Percentiles rank a stretch among this genome's conserved stretches.
Conservation (phyloP, 2,329 filamentous ascomycete genomes). For the Pseudocercospora eumusae region DNA sequence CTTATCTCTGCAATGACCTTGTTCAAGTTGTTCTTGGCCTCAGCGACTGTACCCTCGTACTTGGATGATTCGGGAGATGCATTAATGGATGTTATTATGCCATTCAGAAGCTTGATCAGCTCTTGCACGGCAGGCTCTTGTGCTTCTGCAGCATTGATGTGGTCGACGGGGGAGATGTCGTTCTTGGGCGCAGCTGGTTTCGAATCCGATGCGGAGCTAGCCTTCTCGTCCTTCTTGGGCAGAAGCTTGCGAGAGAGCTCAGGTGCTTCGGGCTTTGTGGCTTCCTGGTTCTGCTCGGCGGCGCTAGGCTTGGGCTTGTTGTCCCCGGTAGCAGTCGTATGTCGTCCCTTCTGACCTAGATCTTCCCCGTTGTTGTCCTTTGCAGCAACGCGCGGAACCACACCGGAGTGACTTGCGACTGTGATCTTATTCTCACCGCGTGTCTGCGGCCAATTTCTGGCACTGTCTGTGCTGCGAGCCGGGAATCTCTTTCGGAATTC, state of each 20-base stretch:
- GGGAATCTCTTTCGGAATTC: constrained; percentile 88
- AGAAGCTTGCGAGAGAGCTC: constrained; percentile 21
- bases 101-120: constrained; percentile 91
- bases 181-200: constrained; percentile 43
- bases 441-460: constrained; percentile 50
- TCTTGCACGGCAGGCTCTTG: constrained; percentile 89
- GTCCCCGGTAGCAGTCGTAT: constrained; percentile 61
- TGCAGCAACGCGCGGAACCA: constrained; percentile 75
- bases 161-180: constrained; percentile 68
- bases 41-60: constrained; percentile 75
- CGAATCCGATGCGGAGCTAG: constrained; percentile 26
- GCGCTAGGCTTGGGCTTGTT: constrained; percentile 47
- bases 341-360: constrained; percentile 53
- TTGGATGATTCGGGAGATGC: constrained; percentile 76
- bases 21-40: constrained; percentile 80
- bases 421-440: constrained; percentile 69
- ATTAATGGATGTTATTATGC: constrained; percentile 91
- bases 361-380: constrained; percentile 52
- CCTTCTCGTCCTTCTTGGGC: constrained; percentile 28
- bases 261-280: constrained; percentile 32
- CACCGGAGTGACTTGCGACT: constrained; percentile 81
- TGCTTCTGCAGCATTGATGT: constrained; percentile 71
- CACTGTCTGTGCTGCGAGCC: constrained; percentile 45
- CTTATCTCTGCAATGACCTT: constrained; percentile 78
- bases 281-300: constrained; percentile 26